Percentiles rank a stretch among this genome's conserved stretches.
phyloP scores from a whole-genome alignment of 108 stramenopile species.

The Pseudonitzschia pungens region DNA sequence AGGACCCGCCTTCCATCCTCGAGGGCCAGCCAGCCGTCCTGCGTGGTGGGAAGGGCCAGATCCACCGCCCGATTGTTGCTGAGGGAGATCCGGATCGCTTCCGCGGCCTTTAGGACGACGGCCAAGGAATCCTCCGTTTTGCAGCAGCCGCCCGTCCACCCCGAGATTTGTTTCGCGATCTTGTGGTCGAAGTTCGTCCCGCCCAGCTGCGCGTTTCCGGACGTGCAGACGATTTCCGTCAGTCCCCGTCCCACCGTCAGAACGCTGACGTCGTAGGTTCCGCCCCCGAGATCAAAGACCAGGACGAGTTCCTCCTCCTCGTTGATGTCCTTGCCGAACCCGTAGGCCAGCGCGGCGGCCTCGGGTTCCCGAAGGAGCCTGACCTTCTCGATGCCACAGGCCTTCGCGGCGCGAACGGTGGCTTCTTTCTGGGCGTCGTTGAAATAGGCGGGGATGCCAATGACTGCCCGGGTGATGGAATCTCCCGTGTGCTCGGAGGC shows the following conservation, averaged over 20 bases:
- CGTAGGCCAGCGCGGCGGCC: slow-evolving; percentile 95
- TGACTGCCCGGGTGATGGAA: slow-evolving; percentile 78
- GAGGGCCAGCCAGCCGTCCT: slow-evolving; percentile 60
- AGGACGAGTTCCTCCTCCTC: slow-evolving; percentile 81
- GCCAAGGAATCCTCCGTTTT: slow-evolving; percentile 37
- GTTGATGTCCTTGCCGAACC: slow-evolving; percentile 37
- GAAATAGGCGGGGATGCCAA: slow-evolving; percentile 97
- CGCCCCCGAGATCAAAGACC: slow-evolving; percentile 95
- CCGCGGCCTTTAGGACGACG: slow-evolving; percentile 62
- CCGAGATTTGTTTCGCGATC: slow-evolving; percentile 64
- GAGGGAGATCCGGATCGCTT: slow-evolving; percentile 64
- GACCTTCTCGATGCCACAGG: slow-evolving; percentile 86
- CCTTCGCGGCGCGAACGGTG: slow-evolving; percentile 76
- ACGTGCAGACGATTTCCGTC: slow-evolving; percentile 89
- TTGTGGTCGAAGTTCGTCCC: slow-evolving; percentile 90
- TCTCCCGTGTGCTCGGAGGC: slow-evolving; percentile 51
- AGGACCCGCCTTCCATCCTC: slow-evolving; percentile 25
- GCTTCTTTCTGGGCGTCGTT: slow-evolving; percentile 86
- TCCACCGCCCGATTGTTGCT: slow-evolving; percentile 61
- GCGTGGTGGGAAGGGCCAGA: slow-evolving; percentile 62
- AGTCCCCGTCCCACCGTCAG: slow-evolving; percentile 83
- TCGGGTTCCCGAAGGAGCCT: slow-evolving; percentile 92
- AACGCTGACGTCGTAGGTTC: slow-evolving; percentile 93
- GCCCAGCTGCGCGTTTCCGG: slow-evolving; percentile 86
- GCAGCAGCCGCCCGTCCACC: slow-evolving; percentile 13